Evolutionary conservation across 2,329 filamentous ascomycete genomes (phyloP).

Genomic region (Lachnellula hyalina): DNA sequence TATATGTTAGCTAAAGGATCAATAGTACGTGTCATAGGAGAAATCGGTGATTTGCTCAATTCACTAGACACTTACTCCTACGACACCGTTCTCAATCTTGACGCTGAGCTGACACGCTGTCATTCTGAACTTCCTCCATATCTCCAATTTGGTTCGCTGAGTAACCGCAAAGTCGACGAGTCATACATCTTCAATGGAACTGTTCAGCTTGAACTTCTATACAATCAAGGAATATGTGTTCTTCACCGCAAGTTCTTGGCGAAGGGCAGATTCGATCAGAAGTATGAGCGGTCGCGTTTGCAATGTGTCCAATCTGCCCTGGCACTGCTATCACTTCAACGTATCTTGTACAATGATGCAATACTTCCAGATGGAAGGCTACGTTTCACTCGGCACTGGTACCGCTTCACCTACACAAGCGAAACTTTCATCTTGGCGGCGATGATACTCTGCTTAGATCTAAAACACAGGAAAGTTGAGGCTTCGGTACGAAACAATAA

Average conservation of each 20-base stretch:
- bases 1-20: conserved; percentile 72
- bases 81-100: conserved; percentile 56
- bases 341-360: conserved; percentile 3
- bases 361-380: background rate
- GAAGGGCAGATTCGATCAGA: conserved; percentile 65
- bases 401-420: conserved; percentile 5
- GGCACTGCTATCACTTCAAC: conserved; percentile 6
- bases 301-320: conserved; percentile 23
- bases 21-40: conserved; percentile 61
- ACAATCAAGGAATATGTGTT: conserved; percentile 79
- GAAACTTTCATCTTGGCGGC: conserved; percentile 9
- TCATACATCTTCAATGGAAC: conserved; percentile 78
- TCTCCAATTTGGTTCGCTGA: conserved; percentile 57
- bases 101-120: conserved; percentile 53
- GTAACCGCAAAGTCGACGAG: conserved; percentile 60
- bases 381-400: conserved; percentile 3
- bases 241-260: conserved; percentile 80
- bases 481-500: background rate
- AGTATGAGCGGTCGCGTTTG: conserved; percentile 73
- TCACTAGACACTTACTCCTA: conserved; percentile 48
- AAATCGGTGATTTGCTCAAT: conserved; percentile 59
- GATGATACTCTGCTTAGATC: conserved; percentile 17
- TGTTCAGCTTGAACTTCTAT: conserved; percentile 75
- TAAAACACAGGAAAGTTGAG: conserved; percentile 11
- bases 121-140: conserved; percentile 68